These are phyloP conservation scores for Rutstroemia sp. DNA, from an alignment of 2,329 filamentous ascomycete genomes.

Conservation along the genomic window DNA sequence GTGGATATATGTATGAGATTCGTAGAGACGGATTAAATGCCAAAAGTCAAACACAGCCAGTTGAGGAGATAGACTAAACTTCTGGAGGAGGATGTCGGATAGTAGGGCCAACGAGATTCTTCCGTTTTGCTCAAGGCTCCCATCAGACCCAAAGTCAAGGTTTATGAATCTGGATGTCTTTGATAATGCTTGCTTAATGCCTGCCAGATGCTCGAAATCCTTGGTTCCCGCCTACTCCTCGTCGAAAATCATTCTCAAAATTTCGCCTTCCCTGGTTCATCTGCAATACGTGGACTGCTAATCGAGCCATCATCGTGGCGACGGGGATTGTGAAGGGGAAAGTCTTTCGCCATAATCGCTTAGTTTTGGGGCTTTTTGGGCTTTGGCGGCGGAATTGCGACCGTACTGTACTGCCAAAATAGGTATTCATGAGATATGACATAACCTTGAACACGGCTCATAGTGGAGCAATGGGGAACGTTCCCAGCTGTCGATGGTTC, in stretches of 20 bases:
- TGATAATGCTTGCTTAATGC: not conserved
- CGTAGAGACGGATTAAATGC: not conserved
- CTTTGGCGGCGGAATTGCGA: not conserved
- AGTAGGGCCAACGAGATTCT: no score
- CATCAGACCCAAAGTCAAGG: not conserved
- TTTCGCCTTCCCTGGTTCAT: not conserved
- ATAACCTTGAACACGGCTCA: not conserved
- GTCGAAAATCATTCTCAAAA: conserved; percentile 1
- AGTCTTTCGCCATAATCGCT: not conserved
- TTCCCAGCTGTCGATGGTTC: not conserved
- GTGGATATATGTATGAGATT: not conserved
- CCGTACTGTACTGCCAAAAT: no score
- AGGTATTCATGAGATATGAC: no score
- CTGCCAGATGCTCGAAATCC: not conserved
- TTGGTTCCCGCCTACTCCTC: conserved; percentile 7
- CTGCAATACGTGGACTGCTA: not conserved
- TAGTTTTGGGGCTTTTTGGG: not conserved
- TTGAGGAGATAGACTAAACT: no score
- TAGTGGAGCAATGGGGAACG: not conserved
- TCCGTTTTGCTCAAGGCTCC: no score
- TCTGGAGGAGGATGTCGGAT: no score
- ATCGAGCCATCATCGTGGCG: conserved; percentile 2
- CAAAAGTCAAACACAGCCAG: no score
- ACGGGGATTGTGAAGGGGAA: conserved; percentile 3
- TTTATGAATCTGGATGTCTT: not conserved